Percentiles rank a stretch among this genome's conserved stretches.
Conservation (phyloP, 2,329 filamentous ascomycete genomes). For the Colletotrichum echinochloae region DNA sequence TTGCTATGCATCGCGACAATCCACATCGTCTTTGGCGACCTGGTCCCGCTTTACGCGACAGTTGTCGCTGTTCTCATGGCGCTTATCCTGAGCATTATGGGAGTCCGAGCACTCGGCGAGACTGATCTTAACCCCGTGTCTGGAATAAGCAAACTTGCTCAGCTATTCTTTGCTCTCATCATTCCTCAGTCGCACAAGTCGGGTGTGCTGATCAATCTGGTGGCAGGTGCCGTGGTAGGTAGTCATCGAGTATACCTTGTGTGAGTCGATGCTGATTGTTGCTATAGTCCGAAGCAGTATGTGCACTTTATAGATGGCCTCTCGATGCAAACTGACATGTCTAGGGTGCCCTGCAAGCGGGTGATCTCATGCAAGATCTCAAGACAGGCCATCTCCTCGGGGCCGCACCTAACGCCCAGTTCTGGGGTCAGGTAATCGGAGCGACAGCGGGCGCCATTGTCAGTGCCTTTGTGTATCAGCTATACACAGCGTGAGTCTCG, state of each 20-base stretch:
- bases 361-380: constrained; percentile 95
- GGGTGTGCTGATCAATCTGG: constrained; percentile 92
- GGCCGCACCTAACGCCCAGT: constrained; percentile 93
- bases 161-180: constrained; percentile 92
- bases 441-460: constrained; percentile 87
- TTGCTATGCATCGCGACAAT: constrained; percentile 84
- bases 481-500: constrained; percentile 75
- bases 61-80: constrained; percentile 86
- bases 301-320: constrained; percentile 30
- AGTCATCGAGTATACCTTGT: not conserved
- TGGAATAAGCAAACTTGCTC: constrained; percentile 95
- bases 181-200: constrained; percentile 84
- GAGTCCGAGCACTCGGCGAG: constrained; percentile 76
- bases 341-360: constrained; percentile 86
- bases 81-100: constrained; percentile 81
- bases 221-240: constrained; percentile 84
- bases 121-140: constrained; percentile 97
- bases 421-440: constrained; percentile 95
- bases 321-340: constrained; percentile 21
- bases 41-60: constrained; percentile 83
- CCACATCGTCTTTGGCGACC: constrained; percentile 82
- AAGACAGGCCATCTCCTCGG: constrained; percentile 96
- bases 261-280: constrained; percentile 2
- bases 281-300: constrained; percentile 55
- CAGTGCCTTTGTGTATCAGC: constrained; percentile 86